phyloP scores from a whole-genome alignment of 1,139 yeast species.

The Groenewaldozyma sp. region DNA sequence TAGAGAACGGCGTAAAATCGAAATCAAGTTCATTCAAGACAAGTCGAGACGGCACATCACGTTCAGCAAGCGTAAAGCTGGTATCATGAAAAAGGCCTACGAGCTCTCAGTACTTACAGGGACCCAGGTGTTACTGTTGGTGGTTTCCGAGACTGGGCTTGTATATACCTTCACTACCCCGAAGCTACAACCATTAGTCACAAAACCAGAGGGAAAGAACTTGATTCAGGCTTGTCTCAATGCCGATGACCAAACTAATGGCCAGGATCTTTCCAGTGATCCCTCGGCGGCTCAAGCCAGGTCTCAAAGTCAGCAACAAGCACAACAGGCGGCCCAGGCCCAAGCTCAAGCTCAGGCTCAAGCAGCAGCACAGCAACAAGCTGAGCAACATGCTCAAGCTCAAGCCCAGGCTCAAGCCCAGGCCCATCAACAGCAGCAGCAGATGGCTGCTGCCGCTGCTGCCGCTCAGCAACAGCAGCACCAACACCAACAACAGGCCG shows the following conservation, averaged over 20 bases:
- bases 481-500: background rate
- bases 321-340: slow-evolving; percentile 11
- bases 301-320: slow-evolving; percentile 10
- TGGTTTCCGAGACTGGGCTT: slow-evolving; percentile 93
- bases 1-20: slow-evolving; percentile 92
- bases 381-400: slow-evolving; percentile 6
- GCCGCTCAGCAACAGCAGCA: slow-evolving; percentile 9
- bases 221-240: slow-evolving; percentile 93
- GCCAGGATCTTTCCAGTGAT: slow-evolving; percentile 14
- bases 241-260: slow-evolving; percentile 45
- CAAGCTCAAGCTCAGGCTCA: slow-evolving; percentile 7
- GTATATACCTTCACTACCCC: slow-evolving; percentile 99
- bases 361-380: slow-evolving; percentile 5
- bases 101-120: slow-evolving; percentile 94
- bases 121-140: slow-evolving; percentile 86
- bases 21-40: slow-evolving; percentile 93
- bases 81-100: slow-evolving; percentile 96
- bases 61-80: slow-evolving; percentile 94
- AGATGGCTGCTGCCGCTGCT: slow-evolving; percentile 9
- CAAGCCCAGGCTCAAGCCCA: slow-evolving; percentile 11
- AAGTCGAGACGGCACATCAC: slow-evolving; percentile 97
- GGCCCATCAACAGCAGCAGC: slow-evolving; percentile 8
- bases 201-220: slow-evolving; percentile 94
- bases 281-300: slow-evolving; percentile 12
- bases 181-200: slow-evolving; percentile 92